Base-by-base conservation (phyloP, 306 rosid species). In the Prunus campanulata region DNA sequence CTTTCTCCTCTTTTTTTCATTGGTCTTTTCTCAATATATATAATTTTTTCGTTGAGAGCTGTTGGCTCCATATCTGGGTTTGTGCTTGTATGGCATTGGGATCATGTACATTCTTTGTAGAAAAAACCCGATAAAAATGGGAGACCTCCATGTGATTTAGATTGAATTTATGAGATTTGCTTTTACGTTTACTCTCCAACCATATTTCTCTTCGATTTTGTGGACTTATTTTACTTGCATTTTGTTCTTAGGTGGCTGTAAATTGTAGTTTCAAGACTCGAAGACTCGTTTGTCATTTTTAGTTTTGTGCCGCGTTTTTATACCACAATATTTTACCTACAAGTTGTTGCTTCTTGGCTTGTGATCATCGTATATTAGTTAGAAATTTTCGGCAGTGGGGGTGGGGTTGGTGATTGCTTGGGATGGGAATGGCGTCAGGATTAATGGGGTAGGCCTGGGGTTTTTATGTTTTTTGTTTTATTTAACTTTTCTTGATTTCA, bases 51-150 rank as follows among this genome's bases (percentile, higher is more conserved):
- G 71, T n/a, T 74, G 77, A 47, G 77, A 47, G 77, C 54, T 77
- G 77, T 81, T 68, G 67, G 51, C 61, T 74, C 76, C 80, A n/a
- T 81, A 42, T 88, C 76, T 81, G 71, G 84, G 82, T 86, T 63
- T 74, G 74, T 82, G 79, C 78, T 83, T 79, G 86, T 80, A 55
- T 86, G 81, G 89, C 83, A 79, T 82, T 79, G 72, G 78, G 82
- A 86, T 87, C 83, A 14, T 90, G 93, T 90, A 86, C 79, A 87
- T 86, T 87, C 86, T 61, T 87, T 86, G 78, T 83, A 80, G 89
- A 79, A 82, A 73, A 78, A 55, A 68, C 74, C 67, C 68, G 61
- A 47, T 66, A 71, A 47, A 71, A 54, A 13, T 49, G 73, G 79
- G 82, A 74, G 76, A 35, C 72, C 70, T 68, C 84, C 62, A 44